Evolutionary conservation across 116 monocot species (phyloP).

Genomic region (Iris pallida): DNA sequence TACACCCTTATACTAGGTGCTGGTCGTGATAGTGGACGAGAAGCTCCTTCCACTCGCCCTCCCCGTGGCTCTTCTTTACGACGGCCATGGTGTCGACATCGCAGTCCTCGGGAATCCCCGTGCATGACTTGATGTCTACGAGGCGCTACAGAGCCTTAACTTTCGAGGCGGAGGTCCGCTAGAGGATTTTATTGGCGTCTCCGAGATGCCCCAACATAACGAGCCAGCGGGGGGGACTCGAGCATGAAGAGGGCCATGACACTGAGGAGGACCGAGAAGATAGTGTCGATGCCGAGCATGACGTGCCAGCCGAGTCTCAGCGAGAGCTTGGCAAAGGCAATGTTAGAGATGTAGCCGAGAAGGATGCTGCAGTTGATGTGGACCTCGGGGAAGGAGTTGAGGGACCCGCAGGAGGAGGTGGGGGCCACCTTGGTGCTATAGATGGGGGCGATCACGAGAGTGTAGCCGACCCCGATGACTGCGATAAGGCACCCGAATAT

Average conservation of each 20-base stretch:
- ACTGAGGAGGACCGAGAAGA: conserved; percentile 18
- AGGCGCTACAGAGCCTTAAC: conserved; percentile 18
- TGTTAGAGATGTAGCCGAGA: conserved; percentile 38
- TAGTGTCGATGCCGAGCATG: conserved; percentile 32
- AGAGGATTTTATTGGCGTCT: conserved; percentile 20
- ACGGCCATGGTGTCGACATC: not conserved
- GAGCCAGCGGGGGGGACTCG: conserved; percentile 45
- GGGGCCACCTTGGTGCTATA: conserved; percentile 36
- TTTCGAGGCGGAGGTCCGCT: not conserved
- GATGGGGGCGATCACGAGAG: conserved; percentile 25
- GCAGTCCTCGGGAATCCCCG: conserved; percentile 8
- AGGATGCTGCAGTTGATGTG: conserved; percentile 43
- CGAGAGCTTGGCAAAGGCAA: conserved; percentile 25
- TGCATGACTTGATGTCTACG: conserved; percentile 23
- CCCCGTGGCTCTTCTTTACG: not conserved
- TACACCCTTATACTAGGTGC: no score
- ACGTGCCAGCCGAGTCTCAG: conserved; percentile 25
- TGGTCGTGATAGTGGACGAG: no score
- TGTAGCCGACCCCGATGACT: conserved; percentile 6
- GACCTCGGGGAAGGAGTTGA: conserved; percentile 45
- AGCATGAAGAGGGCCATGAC: conserved; percentile 26
- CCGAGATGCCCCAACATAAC: conserved; percentile 19
- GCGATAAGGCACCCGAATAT: conserved; percentile 29
- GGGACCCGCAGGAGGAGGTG: conserved; percentile 33
- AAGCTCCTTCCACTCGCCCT: conserved; percentile 50